phyloP scores from a whole-genome alignment of 495 filamentous ascomycete genomes.

The Immersiella caudata region DNA sequence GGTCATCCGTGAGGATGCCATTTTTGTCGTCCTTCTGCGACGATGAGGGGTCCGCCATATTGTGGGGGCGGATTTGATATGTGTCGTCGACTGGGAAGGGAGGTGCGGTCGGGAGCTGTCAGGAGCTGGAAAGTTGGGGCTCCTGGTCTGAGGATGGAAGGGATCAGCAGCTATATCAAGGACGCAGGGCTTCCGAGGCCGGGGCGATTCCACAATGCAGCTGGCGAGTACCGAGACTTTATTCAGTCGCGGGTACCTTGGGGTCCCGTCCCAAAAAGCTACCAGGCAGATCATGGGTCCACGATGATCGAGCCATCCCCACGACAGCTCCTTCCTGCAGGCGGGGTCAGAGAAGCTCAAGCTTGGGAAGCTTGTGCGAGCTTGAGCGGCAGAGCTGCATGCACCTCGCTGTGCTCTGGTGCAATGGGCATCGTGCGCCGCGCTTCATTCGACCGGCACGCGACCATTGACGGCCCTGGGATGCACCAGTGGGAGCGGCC shows the following conservation, averaged over 20 bases:
- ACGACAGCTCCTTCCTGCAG: neutral
- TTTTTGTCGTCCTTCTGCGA: neutral
- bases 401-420: neutral
- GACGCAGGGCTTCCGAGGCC: neutral
- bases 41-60: neutral
- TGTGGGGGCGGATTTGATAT: neutral
- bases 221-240: neutral
- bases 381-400: neutral
- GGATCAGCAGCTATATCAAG: neutral
- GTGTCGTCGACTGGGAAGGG: neutral
- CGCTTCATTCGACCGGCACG: neutral
- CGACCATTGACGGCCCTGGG: neutral
- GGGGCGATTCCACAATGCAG: neutral
- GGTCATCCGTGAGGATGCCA: conserved; percentile 7
- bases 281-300: neutral
- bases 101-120: neutral
- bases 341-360: neutral
- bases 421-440: neutral
- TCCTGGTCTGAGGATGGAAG: neutral
- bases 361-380: neutral
- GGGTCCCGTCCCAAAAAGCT: neutral
- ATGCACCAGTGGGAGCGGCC: neutral
- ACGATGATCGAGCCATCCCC: neutral
- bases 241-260: neutral
- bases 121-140: neutral